Evolutionary conservation across 345 rosid genomes (phyloP).

Genomic region (Eucalyptus brandiana): DNA sequence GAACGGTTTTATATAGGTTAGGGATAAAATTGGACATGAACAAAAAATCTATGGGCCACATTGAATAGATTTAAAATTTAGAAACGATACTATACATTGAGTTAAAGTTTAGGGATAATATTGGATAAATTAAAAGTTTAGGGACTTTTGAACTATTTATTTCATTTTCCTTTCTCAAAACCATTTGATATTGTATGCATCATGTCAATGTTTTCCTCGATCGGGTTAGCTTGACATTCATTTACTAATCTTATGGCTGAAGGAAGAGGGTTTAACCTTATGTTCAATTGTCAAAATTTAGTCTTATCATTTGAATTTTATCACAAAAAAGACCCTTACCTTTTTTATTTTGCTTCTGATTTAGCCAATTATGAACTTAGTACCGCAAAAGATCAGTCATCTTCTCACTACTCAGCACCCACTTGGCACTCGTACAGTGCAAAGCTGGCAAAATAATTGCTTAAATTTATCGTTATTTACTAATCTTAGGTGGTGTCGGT

Average conservation of each 20-base stretch:
- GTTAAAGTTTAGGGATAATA: too few relatives aligned
- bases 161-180: neutral
- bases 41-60: too few relatives aligned
- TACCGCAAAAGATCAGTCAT: neutral
- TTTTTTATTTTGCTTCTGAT: neutral
- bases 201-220: neutral
- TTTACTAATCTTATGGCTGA: neutral
- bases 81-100: fast-evolving
- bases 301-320: neutral
- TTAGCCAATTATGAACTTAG: neutral
- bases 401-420: neutral
- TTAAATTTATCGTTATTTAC: neutral
- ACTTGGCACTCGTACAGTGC: neutral
- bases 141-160: too few relatives aligned
- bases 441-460: neutral
- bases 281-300: neutral
- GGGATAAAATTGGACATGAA: too few relatives aligned
- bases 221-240: neutral
- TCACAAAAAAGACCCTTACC: neutral
- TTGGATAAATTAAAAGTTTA: too few relatives aligned
- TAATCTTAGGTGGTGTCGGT: neutral
- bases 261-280: neutral
- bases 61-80: too few relatives aligned
- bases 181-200: neutral
- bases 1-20: fast-evolving